Evolutionary conservation across 2,329 filamentous ascomycete species (phyloP), one percentile per base, ranked within the genome.

Genomic region (Ophiosphaerella korrae): DNA sequence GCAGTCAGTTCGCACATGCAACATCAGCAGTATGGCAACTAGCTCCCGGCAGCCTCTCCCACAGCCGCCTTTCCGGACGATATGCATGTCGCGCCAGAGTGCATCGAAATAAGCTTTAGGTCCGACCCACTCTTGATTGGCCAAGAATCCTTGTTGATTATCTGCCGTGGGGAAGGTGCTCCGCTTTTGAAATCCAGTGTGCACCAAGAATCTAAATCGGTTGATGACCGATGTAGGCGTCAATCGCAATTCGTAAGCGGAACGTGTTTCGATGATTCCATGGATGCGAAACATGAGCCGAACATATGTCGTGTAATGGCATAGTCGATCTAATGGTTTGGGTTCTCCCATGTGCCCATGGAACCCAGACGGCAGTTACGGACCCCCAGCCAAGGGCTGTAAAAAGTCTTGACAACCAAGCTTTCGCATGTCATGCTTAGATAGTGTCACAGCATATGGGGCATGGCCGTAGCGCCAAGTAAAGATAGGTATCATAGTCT

Each of bases 1-100:
- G 61, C 63, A 64, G 42, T 47, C 50, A 4, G 18, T 21, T 21
- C 18, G 18, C 18, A 21, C 26, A 29, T 45, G 45, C 37, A 38
- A 45, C 50, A 57, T 46, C 44, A 55, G 35, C 39, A 37, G 33
- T 44, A 33, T 45, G 26, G 26, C 26, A 29, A 11, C 26, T 66
- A 63, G 63, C 40, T 63, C 52, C 63, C 61, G 60, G 64, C 59
- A 64, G 61, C 61, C 61, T 53, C 54, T 45, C 53, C 52, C 40
- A 52, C 49, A 40, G 46, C 32, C 33, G 45, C 52, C 18, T 21
- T 21, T 21, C 18, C 18, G 18, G 18, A 21, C 18, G 18, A 21
- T 21, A 21, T 3, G 18, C 18, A 58, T 55, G 57, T 38, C 48
- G 45, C 44, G 38, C 46, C 49, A 57, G 60, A 63, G 55, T 48